A percentile compares a stretch with the other conserved stretches of the same genome.
Conservation (phyloP, 129 eudicot genomes). For the Chrysanthemum seticuspe region DNA sequence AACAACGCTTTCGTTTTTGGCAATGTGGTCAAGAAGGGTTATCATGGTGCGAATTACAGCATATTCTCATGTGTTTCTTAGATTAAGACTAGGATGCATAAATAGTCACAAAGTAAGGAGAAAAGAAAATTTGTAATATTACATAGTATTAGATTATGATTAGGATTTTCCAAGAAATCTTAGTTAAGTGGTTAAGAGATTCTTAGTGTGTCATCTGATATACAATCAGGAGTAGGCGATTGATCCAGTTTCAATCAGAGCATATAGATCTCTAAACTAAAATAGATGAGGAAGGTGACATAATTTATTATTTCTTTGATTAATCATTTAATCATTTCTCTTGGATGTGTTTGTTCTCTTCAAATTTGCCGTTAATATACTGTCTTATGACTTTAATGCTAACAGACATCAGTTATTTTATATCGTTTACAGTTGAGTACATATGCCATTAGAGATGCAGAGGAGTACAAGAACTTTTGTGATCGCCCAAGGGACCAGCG, state of each 20-base stretch:
- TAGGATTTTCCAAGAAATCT: too few relatives aligned
- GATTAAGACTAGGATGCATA: not conserved
- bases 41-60: not conserved
- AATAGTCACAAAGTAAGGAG: not conserved
- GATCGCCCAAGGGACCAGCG: constrained; percentile 85
- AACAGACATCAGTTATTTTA: constrained; percentile 21
- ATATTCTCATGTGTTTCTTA: not conserved
- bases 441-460: constrained; percentile 92
- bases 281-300: too few relatives aligned
- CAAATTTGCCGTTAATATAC: constrained; percentile 1
- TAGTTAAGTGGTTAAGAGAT: too few relatives aligned
- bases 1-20: not conserved
- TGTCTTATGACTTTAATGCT: not conserved
- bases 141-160: too few relatives aligned
- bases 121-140: too few relatives aligned
- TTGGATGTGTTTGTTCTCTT: not conserved
- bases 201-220: too few relatives aligned
- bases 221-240: too few relatives aligned
- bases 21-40: constrained; percentile 5
- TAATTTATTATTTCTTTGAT: too few relatives aligned
- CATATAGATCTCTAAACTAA: too few relatives aligned
- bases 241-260: too few relatives aligned
- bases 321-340: too few relatives aligned
- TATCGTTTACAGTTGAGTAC: constrained; percentile 64
- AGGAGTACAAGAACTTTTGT: constrained; percentile 97